Evolutionary conservation across 345 rosid genomes (phyloP).

Genomic region (Geranium brycei): DNA sequence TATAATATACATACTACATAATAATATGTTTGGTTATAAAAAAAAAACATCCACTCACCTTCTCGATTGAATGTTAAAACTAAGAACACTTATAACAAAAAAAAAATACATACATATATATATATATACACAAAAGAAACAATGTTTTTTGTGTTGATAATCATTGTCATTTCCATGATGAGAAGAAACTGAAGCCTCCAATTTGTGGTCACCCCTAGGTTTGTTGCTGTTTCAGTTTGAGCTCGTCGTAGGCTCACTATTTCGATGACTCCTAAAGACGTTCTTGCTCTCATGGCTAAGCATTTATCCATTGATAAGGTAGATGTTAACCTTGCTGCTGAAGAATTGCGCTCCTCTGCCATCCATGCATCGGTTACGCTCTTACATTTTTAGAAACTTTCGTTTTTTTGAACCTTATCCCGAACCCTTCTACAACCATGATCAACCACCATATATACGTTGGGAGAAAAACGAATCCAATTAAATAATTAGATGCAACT

Average conservation of each 20-base stretch:
- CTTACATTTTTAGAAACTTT: conserved; percentile 20
- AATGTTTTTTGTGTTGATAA: too few relatives aligned
- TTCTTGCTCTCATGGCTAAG: background rate
- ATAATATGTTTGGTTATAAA: too few relatives aligned
- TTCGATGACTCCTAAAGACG: background rate
- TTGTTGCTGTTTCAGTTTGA: background rate
- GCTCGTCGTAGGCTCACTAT: background rate
- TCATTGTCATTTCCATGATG: too few relatives aligned
- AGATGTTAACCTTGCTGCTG: background rate
- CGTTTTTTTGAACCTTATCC: conserved; percentile 21
- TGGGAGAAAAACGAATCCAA: too few relatives aligned
- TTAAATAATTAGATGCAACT: too few relatives aligned
- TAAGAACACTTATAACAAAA: too few relatives aligned
- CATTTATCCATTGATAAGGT: background rate
- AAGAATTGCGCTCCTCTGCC: conserved; percentile 12
- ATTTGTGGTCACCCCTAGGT: background rate
- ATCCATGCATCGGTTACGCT: conserved; percentile 20
- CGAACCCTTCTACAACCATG: conserved; percentile 23
- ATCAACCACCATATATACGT: too few relatives aligned
- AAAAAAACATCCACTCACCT: too few relatives aligned
- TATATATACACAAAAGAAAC: too few relatives aligned
- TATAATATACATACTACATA: too few relatives aligned
- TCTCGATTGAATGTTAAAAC: too few relatives aligned
- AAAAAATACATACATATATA: too few relatives aligned
- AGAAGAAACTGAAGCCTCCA: background rate